These are phyloP conservation scores for Candida ovalis DNA, from an alignment of 805 yeast species.

Conservation along the genomic window DNA sequence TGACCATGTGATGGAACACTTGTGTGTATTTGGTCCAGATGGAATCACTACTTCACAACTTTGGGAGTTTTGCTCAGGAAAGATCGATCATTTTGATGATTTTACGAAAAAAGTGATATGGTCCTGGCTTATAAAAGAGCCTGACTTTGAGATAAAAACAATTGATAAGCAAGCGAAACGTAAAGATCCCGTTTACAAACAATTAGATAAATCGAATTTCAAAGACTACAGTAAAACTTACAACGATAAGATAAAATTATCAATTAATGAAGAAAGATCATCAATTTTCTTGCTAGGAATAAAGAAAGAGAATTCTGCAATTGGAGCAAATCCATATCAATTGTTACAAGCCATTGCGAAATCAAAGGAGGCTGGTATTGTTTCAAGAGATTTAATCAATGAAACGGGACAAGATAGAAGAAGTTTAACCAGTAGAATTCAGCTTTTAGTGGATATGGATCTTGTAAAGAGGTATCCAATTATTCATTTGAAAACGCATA, in stretches of 20 bases:
- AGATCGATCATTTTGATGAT: conserved; percentile 24
- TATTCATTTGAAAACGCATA: conserved; percentile 44
- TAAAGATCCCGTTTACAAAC: conserved; percentile 5
- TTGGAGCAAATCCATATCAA: conserved; percentile 56
- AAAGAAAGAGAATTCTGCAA: conserved; percentile 43
- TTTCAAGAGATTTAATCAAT: conserved; percentile 52
- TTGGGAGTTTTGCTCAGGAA: conserved; percentile 29
- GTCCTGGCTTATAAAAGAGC: conserved; percentile 34
- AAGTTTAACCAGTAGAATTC: conserved; percentile 61
- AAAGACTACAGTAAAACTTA: conserved; percentile 8
- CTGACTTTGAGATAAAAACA: conserved; percentile 21
- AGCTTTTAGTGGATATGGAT: conserved; percentile 46
- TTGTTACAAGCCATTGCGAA: conserved; percentile 58
- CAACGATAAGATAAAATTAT: conserved; percentile 19
- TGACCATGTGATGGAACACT: conserved; percentile 28
- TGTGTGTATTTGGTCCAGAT: conserved; percentile 32
- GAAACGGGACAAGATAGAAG: conserved; percentile 67
- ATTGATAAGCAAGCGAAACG: conserved; percentile 3
- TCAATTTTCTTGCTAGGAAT: conserved; percentile 58
- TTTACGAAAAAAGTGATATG: conserved; percentile 33
- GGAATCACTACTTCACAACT: conserved; percentile 31
- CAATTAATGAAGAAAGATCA: conserved; percentile 51
- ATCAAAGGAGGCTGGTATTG: conserved; percentile 52
- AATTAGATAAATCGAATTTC: conserved; percentile 9
- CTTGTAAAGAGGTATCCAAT: conserved; percentile 40